These are phyloP conservation scores for Cubamyces sp. DNA, from an alignment of 768 basidiomycete species.

Conservation along the genomic window DNA sequence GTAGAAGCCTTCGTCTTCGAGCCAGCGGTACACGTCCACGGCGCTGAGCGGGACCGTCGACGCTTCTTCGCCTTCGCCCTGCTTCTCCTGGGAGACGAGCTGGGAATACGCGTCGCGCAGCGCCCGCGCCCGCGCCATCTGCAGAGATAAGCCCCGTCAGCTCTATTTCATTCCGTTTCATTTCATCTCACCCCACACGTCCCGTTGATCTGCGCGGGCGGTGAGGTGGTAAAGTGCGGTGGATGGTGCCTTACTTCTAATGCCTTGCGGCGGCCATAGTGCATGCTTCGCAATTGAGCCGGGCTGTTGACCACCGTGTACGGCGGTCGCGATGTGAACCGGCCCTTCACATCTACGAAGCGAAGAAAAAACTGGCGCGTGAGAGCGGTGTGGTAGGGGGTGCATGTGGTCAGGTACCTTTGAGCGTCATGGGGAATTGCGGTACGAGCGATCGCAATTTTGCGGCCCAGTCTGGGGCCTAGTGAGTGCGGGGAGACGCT, in stretches of 20 bases:
- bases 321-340: conserved; percentile 35
- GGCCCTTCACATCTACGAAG: conserved; percentile 45
- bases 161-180: background rate
- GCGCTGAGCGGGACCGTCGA: conserved; percentile 38
- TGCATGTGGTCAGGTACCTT: conserved; percentile 35
- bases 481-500: background rate
- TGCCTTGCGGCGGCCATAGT: conserved; percentile 50
- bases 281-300: conserved; percentile 40
- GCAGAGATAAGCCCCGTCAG: background rate
- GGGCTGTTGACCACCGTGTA: conserved; percentile 44
- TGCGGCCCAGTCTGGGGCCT: conserved; percentile 37
- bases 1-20: conserved; percentile 46
- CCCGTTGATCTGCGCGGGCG: too few species aligned
- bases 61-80: conserved; percentile 10
- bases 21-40: conserved; percentile 49
- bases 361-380: background rate
- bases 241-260: conserved; percentile 44
- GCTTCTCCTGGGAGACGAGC: conserved; percentile 27
- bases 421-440: conserved; percentile 48
- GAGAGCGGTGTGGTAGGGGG: background rate
- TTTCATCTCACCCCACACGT: too few species aligned
- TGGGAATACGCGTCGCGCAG: conserved; percentile 44
- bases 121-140: conserved; percentile 53
- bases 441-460: conserved; percentile 42
- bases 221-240: too few species aligned